A percentile compares a stretch with the other conserved stretches of the same genome.
Conservation (phyloP, 345 rosid species). For the Eucalyptus cloeziana region DNA sequence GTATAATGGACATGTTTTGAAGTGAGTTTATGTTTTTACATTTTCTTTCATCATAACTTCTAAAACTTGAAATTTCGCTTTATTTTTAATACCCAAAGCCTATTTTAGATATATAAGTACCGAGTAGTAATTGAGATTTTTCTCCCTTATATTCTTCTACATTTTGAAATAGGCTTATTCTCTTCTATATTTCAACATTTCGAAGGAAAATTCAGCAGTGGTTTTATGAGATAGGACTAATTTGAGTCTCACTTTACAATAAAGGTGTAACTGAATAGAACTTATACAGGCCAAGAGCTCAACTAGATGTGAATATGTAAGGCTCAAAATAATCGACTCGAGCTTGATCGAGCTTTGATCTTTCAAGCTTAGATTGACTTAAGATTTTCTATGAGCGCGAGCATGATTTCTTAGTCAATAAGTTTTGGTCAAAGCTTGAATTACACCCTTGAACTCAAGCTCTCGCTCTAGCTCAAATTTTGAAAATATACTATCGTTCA, state of each 20-base stretch:
- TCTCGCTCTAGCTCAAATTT: background rate
- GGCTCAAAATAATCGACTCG: background rate
- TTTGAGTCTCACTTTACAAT: background rate
- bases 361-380: background rate
- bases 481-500: background rate
- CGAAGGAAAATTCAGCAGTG: background rate
- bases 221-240: background rate
- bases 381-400: background rate
- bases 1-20: background rate
- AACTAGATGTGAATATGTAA: background rate
- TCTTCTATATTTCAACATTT: background rate
- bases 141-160: background rate
- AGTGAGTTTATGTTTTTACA: background rate
- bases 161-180: background rate
- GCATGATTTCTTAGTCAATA: background rate
- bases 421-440: background rate
- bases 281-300: background rate
- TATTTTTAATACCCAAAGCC: background rate
- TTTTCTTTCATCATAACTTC: background rate
- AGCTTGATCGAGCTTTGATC: background rate
- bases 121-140: background rate
- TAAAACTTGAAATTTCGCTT: background rate
- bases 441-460: background rate
- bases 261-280: background rate
- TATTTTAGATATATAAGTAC: background rate